Conservation (phyloP, 176 grass and related monocot species). For the Metroxylon sagu region DNA sequence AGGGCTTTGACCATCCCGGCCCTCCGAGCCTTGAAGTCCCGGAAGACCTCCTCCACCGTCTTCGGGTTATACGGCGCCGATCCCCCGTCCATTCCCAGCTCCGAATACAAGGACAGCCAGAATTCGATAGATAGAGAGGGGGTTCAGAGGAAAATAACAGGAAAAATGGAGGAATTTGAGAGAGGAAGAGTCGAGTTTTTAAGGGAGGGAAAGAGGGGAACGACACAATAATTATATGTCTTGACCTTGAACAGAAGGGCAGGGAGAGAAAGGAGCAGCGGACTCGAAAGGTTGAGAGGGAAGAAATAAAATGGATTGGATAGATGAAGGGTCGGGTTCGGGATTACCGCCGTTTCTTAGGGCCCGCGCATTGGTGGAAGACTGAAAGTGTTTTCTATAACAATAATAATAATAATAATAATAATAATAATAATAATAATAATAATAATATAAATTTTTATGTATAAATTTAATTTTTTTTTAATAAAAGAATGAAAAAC, state of each 20-base stretch:
- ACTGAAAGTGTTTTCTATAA: no score
- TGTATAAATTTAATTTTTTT: no score
- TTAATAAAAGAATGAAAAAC: no score
- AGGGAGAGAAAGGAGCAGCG: constrained; percentile 13
- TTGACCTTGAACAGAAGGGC: constrained; percentile 9
- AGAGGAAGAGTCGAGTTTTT: neutral
- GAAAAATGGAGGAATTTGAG: neutral
- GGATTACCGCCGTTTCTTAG: neutral
- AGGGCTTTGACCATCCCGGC: constrained; percentile 75
- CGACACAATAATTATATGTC: constrained; percentile 14
- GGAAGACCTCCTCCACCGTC: constrained; percentile 95
- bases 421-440: no score
- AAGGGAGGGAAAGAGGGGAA: neutral
- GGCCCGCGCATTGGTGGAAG: no score
- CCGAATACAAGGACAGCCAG: neutral
- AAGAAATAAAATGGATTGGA: constrained; percentile 49
- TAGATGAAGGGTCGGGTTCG: constrained; percentile 27
- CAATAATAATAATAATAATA: no score
- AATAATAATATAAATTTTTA: no score
- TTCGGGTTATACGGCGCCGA: constrained; percentile 57
- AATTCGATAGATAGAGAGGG: neutral
- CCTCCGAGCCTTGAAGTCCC: constrained; percentile 89
- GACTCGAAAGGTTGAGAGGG: constrained; percentile 29
- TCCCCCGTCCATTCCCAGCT: constrained; percentile 45
- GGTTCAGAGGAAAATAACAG: neutral